Evolutionary conservation across 345 rosid species (phyloP).

Genomic region (Zanthoxylum bungeanum): DNA sequence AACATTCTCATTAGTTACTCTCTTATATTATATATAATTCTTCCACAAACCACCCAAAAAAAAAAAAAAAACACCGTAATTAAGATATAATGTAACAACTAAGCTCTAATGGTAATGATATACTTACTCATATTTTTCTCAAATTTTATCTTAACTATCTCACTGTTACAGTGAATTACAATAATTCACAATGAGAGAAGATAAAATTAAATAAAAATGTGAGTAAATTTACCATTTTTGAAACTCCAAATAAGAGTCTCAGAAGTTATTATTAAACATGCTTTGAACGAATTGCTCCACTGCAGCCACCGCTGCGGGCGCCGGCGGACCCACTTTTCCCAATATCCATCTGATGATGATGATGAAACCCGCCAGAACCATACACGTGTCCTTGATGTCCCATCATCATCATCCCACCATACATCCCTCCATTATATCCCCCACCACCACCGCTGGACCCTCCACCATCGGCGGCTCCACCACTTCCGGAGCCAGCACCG

Average conservation of each 20-base stretch:
- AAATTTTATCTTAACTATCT: too few species aligned
- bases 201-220: too few species aligned
- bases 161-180: too few species aligned
- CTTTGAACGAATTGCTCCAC: conserved; percentile 27
- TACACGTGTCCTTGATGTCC: conserved; percentile 52
- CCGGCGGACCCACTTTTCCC: conserved; percentile 24
- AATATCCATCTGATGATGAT: conserved; percentile 28
- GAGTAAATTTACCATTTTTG: background rate
- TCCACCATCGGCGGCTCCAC: conserved; percentile 13
- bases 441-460: conserved; percentile 22
- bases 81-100: too few species aligned
- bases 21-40: too few species aligned
- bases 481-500: conserved; percentile 11
- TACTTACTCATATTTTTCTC: too few species aligned
- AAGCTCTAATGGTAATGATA: too few species aligned
- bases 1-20: too few species aligned
- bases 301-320: conserved; percentile 24
- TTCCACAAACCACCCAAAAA: too few species aligned
- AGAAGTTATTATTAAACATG: too few species aligned
- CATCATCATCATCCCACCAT: conserved; percentile 55
- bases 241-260: conserved; percentile 8
- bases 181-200: too few species aligned
- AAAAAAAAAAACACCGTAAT: too few species aligned
- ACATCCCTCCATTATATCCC: conserved; percentile 40
- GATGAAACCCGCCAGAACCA: conserved; percentile 46